Evolutionary conservation across 306 rosid species (phyloP).

Genomic region (Cicer chorassanicum): DNA sequence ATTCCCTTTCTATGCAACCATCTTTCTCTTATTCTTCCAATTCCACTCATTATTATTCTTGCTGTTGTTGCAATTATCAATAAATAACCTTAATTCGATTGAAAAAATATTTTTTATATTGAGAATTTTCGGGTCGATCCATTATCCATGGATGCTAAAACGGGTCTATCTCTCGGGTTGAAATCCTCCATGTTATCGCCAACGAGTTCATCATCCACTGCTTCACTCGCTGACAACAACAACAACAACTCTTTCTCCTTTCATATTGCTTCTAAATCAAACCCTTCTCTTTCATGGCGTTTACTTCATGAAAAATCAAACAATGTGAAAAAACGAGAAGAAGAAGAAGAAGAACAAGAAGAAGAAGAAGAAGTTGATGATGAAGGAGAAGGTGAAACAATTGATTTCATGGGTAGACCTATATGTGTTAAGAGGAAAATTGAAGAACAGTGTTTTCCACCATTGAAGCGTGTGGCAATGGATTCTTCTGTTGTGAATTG

Average conservation of each 20-base stretch:
- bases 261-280: conserved; percentile 19
- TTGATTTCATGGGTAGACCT: conserved; percentile 63
- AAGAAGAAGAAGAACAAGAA: not conserved
- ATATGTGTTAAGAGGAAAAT: conserved; percentile 60
- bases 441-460: conserved; percentile 49
- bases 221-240: conserved; percentile 34
- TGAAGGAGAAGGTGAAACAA: conserved; percentile 60
- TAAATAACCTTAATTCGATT: conserved; percentile 11
- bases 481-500: conserved; percentile 61
- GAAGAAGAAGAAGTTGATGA: conserved; percentile 44
- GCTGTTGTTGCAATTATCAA: conserved; percentile 22
- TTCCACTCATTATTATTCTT: not conserved
- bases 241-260: conserved; percentile 38
- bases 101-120: not conserved
- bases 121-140: conserved; percentile 19
- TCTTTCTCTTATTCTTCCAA: not conserved
- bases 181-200: conserved; percentile 52
- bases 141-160: conserved; percentile 55
- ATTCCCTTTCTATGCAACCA: conserved; percentile 4
- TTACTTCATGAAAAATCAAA: not conserved
- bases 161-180: conserved; percentile 67
- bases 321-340: not conserved
- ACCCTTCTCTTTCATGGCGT: conserved; percentile 35
- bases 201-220: conserved; percentile 5
- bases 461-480: conserved; percentile 54